phyloP scores from a whole-genome alignment of 495 filamentous ascomycete genomes.

The Podospora pseudocomata region DNA sequence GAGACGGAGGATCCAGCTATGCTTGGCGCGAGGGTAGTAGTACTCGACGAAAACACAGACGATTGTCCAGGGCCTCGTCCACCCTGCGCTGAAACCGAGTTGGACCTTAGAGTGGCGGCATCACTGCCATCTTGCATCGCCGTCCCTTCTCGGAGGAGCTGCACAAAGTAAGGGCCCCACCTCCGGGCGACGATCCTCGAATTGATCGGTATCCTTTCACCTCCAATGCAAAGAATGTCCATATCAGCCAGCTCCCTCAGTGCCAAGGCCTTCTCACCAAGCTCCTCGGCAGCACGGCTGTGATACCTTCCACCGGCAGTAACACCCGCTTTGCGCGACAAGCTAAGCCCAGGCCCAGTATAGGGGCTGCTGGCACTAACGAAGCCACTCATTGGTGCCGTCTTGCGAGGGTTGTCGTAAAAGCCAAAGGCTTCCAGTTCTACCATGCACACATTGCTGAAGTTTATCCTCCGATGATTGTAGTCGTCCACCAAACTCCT shows the following conservation, averaged over 20 bases:
- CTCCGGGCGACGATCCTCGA: constrained; percentile 79
- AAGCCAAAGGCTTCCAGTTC: constrained; percentile 95
- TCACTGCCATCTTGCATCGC: constrained; percentile 54
- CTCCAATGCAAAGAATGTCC: constrained; percentile 86
- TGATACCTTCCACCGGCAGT: constrained; percentile 64
- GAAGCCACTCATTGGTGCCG: constrained; percentile 72
- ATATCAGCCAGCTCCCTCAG: constrained; percentile 90
- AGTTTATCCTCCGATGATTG: constrained; percentile 96
- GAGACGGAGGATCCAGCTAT: constrained; percentile 34
- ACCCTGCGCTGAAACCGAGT: constrained; percentile 38
- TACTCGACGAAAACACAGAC: constrained; percentile 52
- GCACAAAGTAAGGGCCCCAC: constrained; percentile 95
- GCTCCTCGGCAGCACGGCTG: constrained; percentile 70
- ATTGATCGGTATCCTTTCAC: constrained; percentile 90
- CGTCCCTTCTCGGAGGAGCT: constrained; percentile 74
- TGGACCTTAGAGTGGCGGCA: constrained; percentile 41
- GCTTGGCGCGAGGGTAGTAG: constrained; percentile 37
- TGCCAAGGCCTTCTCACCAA: constrained; percentile 74
- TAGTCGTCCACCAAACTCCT: constrained; percentile 96
- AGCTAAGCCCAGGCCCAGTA: constrained; percentile 46
- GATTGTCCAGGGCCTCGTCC: constrained; percentile 69
- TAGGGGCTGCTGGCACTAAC: constrained; percentile 73
- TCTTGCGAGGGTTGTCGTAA: constrained; percentile 85
- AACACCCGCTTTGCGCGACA: constrained; percentile 59
- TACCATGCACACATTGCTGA: constrained; percentile 91